A percentile compares a stretch with the other conserved stretches of the same genome.
These are phyloP conservation scores for Neurospora sp. DNA, from an alignment of 495 filamentous ascomycete species.

Conservation along the genomic window DNA sequence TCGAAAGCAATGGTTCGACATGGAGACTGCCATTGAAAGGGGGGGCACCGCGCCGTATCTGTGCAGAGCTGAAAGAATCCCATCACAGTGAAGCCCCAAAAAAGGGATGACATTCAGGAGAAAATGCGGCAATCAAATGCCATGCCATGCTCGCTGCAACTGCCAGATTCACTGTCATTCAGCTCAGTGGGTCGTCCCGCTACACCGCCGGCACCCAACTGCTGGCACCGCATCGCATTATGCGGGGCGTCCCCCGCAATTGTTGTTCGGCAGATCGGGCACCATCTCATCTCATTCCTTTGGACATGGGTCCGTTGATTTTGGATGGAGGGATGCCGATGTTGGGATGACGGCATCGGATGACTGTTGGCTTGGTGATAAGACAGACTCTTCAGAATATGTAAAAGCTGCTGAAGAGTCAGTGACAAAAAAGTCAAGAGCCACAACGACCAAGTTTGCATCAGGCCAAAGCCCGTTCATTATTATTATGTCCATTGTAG, in stretches of 20 bases:
- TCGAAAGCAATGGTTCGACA: no score
- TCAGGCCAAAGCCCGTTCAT: neutral
- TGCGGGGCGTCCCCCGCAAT: neutral
- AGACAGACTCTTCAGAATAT: neutral
- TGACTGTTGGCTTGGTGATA: neutral
- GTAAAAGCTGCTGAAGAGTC: neutral
- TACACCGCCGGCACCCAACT: neutral
- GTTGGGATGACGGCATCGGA: neutral
- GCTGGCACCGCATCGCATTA: neutral
- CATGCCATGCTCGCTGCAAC: neutral
- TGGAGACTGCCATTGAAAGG: no score
- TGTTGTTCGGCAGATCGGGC: neutral
- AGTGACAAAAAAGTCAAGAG: neutral
- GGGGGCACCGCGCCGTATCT: neutral
- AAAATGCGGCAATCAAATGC: neutral
- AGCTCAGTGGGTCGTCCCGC: neutral
- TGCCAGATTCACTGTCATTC: neutral
- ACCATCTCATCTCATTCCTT: neutral
- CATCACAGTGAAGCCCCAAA: neutral
- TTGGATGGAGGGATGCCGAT: neutral
- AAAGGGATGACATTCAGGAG: neutral
- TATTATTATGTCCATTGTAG: neutral
- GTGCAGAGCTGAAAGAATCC: neutral
- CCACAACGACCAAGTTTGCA: neutral
- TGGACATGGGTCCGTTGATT: neutral